Evolutionary conservation across 352 stramenopile species (phyloP), one percentile per base, ranked within the genome.

Genomic region (Globisporangium perplexum): DNA sequence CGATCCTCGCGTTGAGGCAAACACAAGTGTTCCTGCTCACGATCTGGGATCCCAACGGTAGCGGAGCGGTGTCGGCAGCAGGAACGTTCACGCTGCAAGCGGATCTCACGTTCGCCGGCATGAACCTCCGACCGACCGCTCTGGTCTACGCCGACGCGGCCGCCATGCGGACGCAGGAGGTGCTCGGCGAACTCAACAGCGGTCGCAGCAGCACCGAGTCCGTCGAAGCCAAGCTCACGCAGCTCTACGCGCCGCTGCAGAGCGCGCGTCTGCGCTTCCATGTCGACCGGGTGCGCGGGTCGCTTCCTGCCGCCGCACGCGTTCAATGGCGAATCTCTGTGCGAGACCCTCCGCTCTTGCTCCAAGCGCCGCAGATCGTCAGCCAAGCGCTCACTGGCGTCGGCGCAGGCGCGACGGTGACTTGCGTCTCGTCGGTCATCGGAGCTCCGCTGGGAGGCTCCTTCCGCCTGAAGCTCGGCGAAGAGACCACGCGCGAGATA

Each of bases 401-500:
- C 50, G 50, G 22, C 14, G 23, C 41, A 7, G 50, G 46, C 3
- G 50, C 51, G 8, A 49, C 24, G 1, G 18, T 55, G 22, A 39
- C 38, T 11, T 45, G 52, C 20, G 20, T 31, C 6, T 58, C 50
- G 10, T 50, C 46, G 8, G 17, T 35, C 20, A 24, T 55, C n/a
- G 26, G 50, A 2, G 51, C 22, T 17, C 36, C 42, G 6, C 42
- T 78, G 12, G 38, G 42, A 6, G 72, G 72, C 0, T 53, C 47
- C 14, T 83, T 83, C 23, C 18, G 35, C 3, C 51, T 83, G 10
- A n/a, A 38, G 12, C 35, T 83, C 26, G 58, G 63, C 7, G 52
- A 57, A 12, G 55, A 63, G 53, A 15, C 33, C 58, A 68, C 46
- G 10, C 17, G 50, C 30, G 11, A 47, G 4, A 3, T 57, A 7